phyloP scores from a whole-genome alignment of 345 rosid genomes.

The Alliaria petiolata region DNA sequence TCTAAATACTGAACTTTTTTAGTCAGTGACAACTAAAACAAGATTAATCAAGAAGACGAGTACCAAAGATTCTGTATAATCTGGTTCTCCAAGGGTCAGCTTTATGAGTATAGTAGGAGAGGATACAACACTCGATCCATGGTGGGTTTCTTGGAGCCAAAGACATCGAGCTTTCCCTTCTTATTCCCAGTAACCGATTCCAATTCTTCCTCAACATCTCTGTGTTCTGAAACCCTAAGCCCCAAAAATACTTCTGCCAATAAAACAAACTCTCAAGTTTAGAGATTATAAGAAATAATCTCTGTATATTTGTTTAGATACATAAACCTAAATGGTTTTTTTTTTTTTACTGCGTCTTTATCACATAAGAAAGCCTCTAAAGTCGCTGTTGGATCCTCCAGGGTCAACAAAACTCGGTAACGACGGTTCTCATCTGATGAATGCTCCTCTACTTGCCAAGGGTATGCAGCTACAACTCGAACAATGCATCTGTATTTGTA shows the following conservation, averaged over 20 bases:
- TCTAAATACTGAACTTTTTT: background rate
- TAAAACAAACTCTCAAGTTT: background rate
- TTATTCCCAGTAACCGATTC: constrained; percentile 58
- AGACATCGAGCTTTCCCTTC: constrained; percentile 22
- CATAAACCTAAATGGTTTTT: background rate
- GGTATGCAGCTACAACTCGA: constrained; percentile 58
- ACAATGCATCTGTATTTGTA: constrained; percentile 64
- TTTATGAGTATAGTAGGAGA: constrained; percentile 47
- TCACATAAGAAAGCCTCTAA: constrained; percentile 58
- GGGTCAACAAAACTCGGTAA: constrained; percentile 56
- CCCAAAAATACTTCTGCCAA: constrained; percentile 55
- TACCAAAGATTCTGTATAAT: constrained; percentile 53
- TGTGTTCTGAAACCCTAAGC: constrained; percentile 29
- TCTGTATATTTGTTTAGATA: background rate
- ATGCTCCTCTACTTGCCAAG: constrained; percentile 53
- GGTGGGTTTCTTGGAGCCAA: constrained; percentile 66
- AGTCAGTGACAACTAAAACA: background rate
- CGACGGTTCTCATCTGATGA: constrained; percentile 31
- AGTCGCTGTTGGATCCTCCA: constrained; percentile 93
- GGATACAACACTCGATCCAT: constrained; percentile 68
- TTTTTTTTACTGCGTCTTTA: constrained; percentile 63
- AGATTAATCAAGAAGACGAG: constrained; percentile 26
- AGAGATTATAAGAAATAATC: background rate
- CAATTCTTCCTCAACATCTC: constrained; percentile 43
- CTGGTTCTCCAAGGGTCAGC: constrained; percentile 54